Evolutionary conservation across 352 stramenopile species (phyloP).

Genomic region (Detonula confervacea): DNA sequence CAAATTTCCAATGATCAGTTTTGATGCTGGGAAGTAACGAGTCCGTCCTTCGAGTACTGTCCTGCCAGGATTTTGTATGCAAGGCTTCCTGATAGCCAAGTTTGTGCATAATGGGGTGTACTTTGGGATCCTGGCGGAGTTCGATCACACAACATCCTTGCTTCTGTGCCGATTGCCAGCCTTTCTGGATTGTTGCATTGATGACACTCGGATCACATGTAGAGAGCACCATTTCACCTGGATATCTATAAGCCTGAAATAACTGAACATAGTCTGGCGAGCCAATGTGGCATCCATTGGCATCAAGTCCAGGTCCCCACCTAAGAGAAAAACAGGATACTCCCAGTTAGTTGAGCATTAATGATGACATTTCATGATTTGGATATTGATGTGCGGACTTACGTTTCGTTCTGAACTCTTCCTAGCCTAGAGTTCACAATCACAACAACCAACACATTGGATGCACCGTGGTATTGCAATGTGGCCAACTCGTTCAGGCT

Average conservation of each 20-base stretch:
- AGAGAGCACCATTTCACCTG: constrained; percentile 19
- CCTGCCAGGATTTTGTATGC: background rate
- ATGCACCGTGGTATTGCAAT: constrained; percentile 25
- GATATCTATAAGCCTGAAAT: constrained; percentile 41
- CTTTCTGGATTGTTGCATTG: constrained; percentile 19
- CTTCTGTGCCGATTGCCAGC: constrained; percentile 21
- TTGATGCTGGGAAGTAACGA: constrained; percentile 8
- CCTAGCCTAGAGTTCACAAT: constrained; percentile 31
- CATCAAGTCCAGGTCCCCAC: constrained; percentile 30
- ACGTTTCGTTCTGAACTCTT: constrained; percentile 19
- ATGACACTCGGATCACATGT: constrained; percentile 33
- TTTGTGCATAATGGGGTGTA: constrained; percentile 36
- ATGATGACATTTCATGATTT: too few relatives aligned
- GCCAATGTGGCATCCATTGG: constrained; percentile 33
- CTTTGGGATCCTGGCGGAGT: constrained; percentile 25
- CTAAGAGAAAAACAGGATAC: background rate
- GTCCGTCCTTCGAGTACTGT: constrained; percentile 4
- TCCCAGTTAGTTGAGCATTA: background rate
- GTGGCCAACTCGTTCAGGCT: constrained; percentile 56
- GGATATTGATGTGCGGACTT: too few relatives aligned
- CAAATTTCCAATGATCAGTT: background rate
- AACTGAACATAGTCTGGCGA: constrained; percentile 35
- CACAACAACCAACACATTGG: constrained; percentile 42
- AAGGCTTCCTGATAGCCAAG: constrained; percentile 4
- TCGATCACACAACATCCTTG: constrained; percentile 39